A percentile compares a stretch with the other conserved stretches of the same genome.
These are phyloP conservation scores for Rhamnella rubrinervis DNA, from an alignment of 331 rosid genomes.

Conservation along the genomic window DNA sequence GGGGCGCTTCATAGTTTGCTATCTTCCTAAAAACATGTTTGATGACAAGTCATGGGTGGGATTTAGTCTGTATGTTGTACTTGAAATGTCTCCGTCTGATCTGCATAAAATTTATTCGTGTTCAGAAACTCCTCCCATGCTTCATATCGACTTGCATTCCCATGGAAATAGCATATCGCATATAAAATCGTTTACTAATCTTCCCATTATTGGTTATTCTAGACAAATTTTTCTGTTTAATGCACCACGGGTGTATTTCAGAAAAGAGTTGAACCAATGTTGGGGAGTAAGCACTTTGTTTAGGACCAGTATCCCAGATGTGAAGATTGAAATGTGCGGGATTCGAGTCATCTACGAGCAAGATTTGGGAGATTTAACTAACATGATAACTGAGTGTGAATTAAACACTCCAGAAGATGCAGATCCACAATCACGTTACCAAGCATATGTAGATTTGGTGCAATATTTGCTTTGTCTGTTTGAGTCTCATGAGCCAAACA, in stretches of 20 bases:
- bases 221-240: background rate
- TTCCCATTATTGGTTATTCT: too few species aligned
- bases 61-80: background rate
- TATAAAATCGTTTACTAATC: background rate
- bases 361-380: background rate
- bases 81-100: background rate
- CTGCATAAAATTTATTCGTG: too few species aligned
- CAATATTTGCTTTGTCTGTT: background rate
- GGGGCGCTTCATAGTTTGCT: background rate
- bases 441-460: background rate
- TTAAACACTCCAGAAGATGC: background rate
- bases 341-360: background rate
- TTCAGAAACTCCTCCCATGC: background rate
- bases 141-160: background rate
- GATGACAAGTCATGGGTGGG: conserved; percentile 23
- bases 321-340: conserved; percentile 3
- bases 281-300: background rate
- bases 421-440: background rate
- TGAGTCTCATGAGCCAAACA: too few species aligned
- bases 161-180: background rate
- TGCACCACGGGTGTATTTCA: background rate
- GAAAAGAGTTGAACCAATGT: background rate
- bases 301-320: background rate
- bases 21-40: conserved; percentile 19
- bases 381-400: background rate